Percentiles rank a stretch among this genome's conserved stretches.
Evolutionary conservation across 2,329 filamentous ascomycete genomes (phyloP).

Genomic region (Plectosphaerella cucumerina): DNA sequence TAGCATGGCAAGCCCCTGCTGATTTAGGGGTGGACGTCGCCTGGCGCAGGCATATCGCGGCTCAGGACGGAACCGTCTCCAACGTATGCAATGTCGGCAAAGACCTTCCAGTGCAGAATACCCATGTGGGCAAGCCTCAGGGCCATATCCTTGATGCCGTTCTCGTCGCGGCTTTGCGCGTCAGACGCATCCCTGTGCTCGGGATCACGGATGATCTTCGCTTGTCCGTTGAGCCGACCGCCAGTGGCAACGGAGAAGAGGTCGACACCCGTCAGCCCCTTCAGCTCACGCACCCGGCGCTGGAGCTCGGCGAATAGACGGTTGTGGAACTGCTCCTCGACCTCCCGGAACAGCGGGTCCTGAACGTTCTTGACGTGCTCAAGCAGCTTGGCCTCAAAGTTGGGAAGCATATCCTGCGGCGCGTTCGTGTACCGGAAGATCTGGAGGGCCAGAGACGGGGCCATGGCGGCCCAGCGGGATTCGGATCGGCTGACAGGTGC

Average conservation of each 20-base stretch:
- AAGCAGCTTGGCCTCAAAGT: conserved; percentile 46
- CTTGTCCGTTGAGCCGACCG: conserved; percentile 36
- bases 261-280: conserved; percentile 44
- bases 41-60: not conserved
- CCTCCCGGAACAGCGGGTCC: conserved; percentile 40
- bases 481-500: conserved; percentile 34
- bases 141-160: conserved; percentile 62
- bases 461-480: conserved; percentile 48
- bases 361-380: conserved; percentile 38
- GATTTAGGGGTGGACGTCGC: not conserved
- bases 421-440: conserved; percentile 54
- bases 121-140: conserved; percentile 78
- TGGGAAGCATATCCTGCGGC: conserved; percentile 40
- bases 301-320: conserved; percentile 45
- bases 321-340: conserved; percentile 45
- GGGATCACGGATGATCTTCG: conserved; percentile 24
- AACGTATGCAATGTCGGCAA: conserved; percentile 70
- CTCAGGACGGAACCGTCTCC: conserved; percentile 11
- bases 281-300: conserved; percentile 47
- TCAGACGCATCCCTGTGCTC: conserved; percentile 16
- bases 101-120: conserved; percentile 86
- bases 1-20: not conserved
- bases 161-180: conserved; percentile 46
- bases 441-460: conserved; percentile 50
- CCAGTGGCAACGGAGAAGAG: conserved; percentile 54